Evolutionary conservation across 2,329 filamentous ascomycete genomes (phyloP).

Genomic region (Talaromyces marneffei): DNA sequence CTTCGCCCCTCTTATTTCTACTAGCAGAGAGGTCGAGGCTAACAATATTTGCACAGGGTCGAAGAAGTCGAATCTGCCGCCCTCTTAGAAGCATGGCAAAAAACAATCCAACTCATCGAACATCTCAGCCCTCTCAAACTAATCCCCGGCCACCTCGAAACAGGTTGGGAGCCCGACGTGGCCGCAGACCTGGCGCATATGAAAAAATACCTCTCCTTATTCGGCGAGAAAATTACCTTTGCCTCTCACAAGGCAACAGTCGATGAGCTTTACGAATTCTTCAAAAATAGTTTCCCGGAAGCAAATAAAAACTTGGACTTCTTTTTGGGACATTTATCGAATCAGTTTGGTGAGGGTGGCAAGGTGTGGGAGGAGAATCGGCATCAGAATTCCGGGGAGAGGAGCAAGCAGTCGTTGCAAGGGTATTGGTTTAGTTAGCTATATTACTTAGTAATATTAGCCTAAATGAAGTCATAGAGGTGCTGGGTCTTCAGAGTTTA

Average conservation of each 20-base stretch:
- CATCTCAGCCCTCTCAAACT: conserved; percentile 23
- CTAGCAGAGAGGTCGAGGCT: not conserved
- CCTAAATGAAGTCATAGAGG: too few species aligned
- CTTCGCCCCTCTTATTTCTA: not conserved
- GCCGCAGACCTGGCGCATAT: not conserved
- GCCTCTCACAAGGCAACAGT: not conserved
- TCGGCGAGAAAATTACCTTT: conserved; percentile 8
- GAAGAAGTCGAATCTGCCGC: conserved; percentile 25
- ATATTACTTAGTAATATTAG: too few species aligned
- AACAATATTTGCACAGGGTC: conserved; percentile 16
- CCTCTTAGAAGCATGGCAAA: conserved; percentile 23
- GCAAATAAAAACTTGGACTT: conserved; percentile 27
- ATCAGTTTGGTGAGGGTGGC: conserved; percentile 29
- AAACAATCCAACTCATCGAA: conserved; percentile 24
- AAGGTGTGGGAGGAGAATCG: conserved; percentile 29
- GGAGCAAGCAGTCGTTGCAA: conserved; percentile 15
- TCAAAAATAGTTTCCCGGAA: not conserved
- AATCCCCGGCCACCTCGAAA: not conserved
- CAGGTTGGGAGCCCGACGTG: not conserved
- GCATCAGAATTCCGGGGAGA: conserved; percentile 21
- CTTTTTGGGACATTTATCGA: conserved; percentile 29
- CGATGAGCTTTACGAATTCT: not conserved
- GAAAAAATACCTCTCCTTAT: conserved; percentile 13
- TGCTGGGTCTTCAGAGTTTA: not conserved
- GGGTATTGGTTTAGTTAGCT: conserved; percentile 17